phyloP scores from a whole-genome alignment of 768 basidiomycete genomes.

The Leucocoprinus leucothites region DNA sequence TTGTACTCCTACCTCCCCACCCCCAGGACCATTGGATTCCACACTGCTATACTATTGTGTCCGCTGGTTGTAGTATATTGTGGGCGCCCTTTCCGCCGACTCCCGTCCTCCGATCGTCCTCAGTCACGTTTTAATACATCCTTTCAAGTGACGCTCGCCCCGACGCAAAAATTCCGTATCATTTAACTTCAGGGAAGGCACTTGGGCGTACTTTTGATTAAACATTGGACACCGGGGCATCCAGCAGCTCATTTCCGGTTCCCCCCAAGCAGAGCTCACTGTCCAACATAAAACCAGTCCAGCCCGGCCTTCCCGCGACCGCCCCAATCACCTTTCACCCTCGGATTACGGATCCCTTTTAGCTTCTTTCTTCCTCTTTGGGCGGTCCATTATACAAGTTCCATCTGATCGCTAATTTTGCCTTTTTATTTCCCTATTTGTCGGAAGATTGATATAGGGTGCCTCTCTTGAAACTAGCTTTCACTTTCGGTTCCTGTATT shows the following conservation, averaged over 20 bases:
- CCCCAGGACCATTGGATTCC: too few species aligned
- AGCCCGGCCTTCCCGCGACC: neutral
- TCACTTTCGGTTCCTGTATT: neutral
- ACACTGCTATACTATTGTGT: too few species aligned
- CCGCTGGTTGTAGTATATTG: neutral
- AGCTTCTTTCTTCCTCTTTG: neutral
- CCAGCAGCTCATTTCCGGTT: neutral
- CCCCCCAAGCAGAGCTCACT: neutral
- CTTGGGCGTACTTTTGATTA: neutral
- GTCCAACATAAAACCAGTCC: neutral
- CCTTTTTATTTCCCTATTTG: slow-evolving; percentile 1
- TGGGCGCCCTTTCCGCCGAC: neutral
- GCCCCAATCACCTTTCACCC: neutral
- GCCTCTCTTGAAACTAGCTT: neutral
- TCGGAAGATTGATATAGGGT: slow-evolving; percentile 5
- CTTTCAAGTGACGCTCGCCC: neutral
- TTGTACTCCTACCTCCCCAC: neutral
- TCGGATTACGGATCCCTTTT: neutral
- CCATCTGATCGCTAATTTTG: neutral
- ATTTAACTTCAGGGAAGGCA: neutral
- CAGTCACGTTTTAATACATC: too few species aligned
- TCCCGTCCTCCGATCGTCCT: neutral
- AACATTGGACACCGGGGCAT: neutral
- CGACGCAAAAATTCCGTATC: neutral
- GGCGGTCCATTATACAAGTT: neutral